phyloP scores from a whole-genome alignment of 805 yeast genomes.

The Saccharomycopsis synnaedendra region DNA sequence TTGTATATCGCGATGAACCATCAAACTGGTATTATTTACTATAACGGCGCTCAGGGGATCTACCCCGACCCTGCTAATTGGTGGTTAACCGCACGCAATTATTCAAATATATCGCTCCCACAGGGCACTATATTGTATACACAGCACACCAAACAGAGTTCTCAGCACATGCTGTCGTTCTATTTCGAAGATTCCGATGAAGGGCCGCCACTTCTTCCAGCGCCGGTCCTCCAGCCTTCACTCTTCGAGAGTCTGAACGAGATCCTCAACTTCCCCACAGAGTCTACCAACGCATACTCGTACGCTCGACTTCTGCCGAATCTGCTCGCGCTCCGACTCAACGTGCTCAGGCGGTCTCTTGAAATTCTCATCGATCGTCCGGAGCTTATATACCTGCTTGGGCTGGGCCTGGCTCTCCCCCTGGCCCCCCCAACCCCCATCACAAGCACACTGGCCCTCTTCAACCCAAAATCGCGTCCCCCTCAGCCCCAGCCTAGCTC shows the following conservation, averaged over 20 bases:
- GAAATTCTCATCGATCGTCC: constrained; percentile 65
- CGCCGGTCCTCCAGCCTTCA: no score
- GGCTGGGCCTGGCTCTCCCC: constrained; percentile 9
- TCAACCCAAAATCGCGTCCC: constrained; percentile 11
- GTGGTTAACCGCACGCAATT: no score
- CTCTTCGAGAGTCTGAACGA: not conserved
- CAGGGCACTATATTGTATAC: no score
- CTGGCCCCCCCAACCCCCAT: constrained; percentile 13
- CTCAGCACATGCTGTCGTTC: no score
- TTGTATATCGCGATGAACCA: no score
- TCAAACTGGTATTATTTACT: no score
- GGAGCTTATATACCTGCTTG: constrained; percentile 23
- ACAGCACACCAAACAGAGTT: no score
- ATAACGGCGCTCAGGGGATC: no score
- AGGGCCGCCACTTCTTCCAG: no score
- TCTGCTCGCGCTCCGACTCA: constrained; percentile 63
- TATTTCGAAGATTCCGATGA: no score
- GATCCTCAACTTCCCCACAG: constrained; percentile 56
- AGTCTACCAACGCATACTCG: constrained; percentile 76
- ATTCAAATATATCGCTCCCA: no score
- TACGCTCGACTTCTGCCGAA: constrained; percentile 76
- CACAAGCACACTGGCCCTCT: constrained; percentile 4
- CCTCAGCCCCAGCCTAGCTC: not conserved
- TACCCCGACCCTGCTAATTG: no score
- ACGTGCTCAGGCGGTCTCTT: constrained; percentile 63